Percentiles rank a stretch among this genome's conserved stretches.
Evolutionary conservation across 306 rosid species (phyloP).

Genomic region (Bauhinia variegata): DNA sequence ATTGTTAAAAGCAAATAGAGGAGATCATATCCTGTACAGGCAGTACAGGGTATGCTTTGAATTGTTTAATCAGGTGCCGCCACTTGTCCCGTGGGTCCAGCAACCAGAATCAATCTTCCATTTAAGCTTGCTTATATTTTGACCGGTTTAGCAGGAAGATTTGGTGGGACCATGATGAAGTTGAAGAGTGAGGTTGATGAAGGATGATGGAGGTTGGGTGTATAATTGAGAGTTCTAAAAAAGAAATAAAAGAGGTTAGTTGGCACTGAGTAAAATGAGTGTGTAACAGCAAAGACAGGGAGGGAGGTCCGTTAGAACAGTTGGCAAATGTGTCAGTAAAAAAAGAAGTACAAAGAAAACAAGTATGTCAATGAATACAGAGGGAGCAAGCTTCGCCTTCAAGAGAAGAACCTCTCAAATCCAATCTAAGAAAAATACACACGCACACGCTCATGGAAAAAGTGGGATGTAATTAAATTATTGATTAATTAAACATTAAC

Average conservation of each 20-base stretch:
- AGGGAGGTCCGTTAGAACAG: constrained; percentile 65
- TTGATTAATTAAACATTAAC: too few relatives aligned
- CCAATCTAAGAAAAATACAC: constrained; percentile 33
- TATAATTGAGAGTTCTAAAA: constrained; percentile 52
- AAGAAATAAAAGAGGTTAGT: constrained; percentile 56
- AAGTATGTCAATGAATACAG: constrained; percentile 61
- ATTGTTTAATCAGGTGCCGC: constrained; percentile 34
- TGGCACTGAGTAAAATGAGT: constrained; percentile 81
- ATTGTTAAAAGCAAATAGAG: constrained; percentile 30
- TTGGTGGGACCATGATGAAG: constrained; percentile 39
- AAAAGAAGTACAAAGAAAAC: too few relatives aligned
- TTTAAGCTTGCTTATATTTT: background rate
- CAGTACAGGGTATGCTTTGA: constrained; percentile 17
- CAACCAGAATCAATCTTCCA: background rate
- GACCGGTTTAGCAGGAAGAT: constrained; percentile 35
- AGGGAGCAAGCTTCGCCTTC: constrained; percentile 80
- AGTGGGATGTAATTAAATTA: constrained; percentile 3
- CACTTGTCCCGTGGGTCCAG: constrained; percentile 36
- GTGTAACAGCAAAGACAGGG: constrained; percentile 74
- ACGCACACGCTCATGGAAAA: constrained; percentile 35
- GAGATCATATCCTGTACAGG: constrained; percentile 30
- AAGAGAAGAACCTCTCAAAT: constrained; percentile 83
- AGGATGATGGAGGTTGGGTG: constrained; percentile 68
- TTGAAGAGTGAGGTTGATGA: constrained; percentile 51
- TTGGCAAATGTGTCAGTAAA: constrained; percentile 93